Evolutionary conservation across 352 stramenopile genomes (phyloP).

Genomic region (Halophytophthora polymorphica): DNA sequence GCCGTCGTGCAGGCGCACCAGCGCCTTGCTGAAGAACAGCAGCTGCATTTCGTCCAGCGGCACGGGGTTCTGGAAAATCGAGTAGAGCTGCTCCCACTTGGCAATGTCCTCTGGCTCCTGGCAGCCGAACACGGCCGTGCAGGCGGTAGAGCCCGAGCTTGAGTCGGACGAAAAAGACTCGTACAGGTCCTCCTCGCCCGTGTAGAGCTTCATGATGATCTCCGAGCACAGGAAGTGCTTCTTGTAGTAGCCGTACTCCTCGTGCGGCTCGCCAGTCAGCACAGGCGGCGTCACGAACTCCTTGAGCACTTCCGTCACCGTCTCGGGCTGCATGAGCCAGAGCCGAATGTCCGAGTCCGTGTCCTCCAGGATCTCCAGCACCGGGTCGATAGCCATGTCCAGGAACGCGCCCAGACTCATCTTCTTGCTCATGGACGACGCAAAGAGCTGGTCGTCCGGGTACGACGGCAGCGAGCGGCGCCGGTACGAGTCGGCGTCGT

Average conservation of each 20-base stretch:
- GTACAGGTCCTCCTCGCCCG: conserved; percentile 84
- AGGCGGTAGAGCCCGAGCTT: conserved; percentile 61
- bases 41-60: conserved; percentile 86
- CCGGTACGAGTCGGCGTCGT: conserved; percentile 72
- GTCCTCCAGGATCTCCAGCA: conserved; percentile 84
- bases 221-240: conserved; percentile 87
- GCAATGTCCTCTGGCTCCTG: conserved; percentile 67
- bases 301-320: conserved; percentile 69
- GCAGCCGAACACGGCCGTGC: conserved; percentile 76
- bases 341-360: conserved; percentile 81
- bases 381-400: conserved; percentile 82
- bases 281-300: conserved; percentile 82
- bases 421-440: conserved; percentile 44
- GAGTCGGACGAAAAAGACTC: conserved; percentile 86
- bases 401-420: conserved; percentile 68
- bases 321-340: conserved; percentile 79
- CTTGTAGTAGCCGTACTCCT: conserved; percentile 90
- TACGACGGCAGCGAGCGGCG: conserved; percentile 70
- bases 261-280: conserved; percentile 69
- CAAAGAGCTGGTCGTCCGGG: conserved; percentile 60
- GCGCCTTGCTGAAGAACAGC: conserved; percentile 84
- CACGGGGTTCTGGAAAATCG: conserved; percentile 71
- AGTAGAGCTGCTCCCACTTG: conserved; percentile 83
- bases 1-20: conserved; percentile 82
- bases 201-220: conserved; percentile 91